A percentile compares a stretch with the other conserved stretches of the same genome.
Evolutionary conservation across 208 protist genomes (phyloP).

Genomic region (Leishmania braziliensis): DNA sequence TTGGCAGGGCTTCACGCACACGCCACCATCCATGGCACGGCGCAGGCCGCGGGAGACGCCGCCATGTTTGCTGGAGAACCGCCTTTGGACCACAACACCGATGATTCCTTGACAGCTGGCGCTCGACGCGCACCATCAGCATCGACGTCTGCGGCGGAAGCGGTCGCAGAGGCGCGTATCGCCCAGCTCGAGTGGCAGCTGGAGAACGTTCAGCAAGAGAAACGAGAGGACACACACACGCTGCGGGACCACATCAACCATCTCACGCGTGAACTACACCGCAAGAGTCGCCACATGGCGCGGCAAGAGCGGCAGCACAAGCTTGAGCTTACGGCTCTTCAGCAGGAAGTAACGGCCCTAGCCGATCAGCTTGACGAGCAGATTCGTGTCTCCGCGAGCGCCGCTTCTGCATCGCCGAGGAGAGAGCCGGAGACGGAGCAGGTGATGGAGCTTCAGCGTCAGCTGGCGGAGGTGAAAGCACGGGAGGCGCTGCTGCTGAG

Average conservation of each 20-base stretch:
- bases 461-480: slow-evolving; percentile 10
- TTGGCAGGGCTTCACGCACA: slow-evolving; percentile 9
- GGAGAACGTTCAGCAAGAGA: slow-evolving; percentile 32
- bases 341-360: slow-evolving; percentile 47
- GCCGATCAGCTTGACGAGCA: slow-evolving; percentile 44
- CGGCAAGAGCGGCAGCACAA: slow-evolving; percentile 40
- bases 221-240: slow-evolving; percentile 30
- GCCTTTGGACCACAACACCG: not conserved
- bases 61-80: not conserved
- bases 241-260: slow-evolving; percentile 46
- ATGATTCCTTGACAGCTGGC: not conserved
- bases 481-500: slow-evolving; percentile 12
- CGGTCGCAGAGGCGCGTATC: slow-evolving; percentile 8
- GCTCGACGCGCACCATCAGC: not conserved
- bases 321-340: slow-evolving; percentile 38
- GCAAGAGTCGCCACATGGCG: slow-evolving; percentile 13
- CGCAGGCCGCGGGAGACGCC: not conserved
- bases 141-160: not conserved
- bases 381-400: not conserved
- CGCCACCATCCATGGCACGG: not conserved
- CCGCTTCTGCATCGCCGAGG: not conserved
- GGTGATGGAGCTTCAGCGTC: slow-evolving; percentile 7
- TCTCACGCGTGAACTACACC: slow-evolving; percentile 38
- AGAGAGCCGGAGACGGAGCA: slow-evolving; percentile 4
- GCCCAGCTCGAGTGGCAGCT: slow-evolving; percentile 44